These are phyloP conservation scores for Furcasterigmium sp. DNA, from an alignment of 2,329 filamentous ascomycete species.

Conservation along the genomic window DNA sequence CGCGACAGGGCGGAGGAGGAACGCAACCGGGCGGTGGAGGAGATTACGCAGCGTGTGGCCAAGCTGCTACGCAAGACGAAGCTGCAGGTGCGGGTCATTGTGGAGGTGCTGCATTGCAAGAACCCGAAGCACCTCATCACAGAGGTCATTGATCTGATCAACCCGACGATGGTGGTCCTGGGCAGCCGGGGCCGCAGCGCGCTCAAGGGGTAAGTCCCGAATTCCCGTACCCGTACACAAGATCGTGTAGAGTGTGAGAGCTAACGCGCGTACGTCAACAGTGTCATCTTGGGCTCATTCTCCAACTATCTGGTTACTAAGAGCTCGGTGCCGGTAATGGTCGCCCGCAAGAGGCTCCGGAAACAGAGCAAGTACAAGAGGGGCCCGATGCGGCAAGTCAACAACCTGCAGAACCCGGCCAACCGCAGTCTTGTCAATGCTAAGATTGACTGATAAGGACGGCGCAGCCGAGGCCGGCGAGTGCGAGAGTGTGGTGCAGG, in stretches of 20 bases:
- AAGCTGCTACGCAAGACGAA: slow-evolving; percentile 84
- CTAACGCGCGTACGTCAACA: slow-evolving; percentile 34
- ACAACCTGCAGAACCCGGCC: slow-evolving; percentile 70
- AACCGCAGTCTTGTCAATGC: slow-evolving; percentile 64
- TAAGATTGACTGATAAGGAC: slow-evolving; percentile 58
- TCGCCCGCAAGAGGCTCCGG: slow-evolving; percentile 81
- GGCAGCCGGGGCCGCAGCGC: slow-evolving; percentile 88
- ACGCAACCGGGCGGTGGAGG: slow-evolving; percentile 71
- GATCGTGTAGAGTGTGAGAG: neutral
- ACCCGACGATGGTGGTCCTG: slow-evolving; percentile 87
- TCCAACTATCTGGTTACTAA: slow-evolving; percentile 97
- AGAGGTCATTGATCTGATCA: slow-evolving; percentile 91
- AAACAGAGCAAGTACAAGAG: slow-evolving; percentile 82
- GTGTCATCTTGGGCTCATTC: slow-evolving; percentile 91
- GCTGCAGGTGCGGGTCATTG: slow-evolving; percentile 85
- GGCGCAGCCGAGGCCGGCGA: no score
- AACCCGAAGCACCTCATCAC: slow-evolving; percentile 94
- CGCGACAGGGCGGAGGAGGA: slow-evolving; percentile 67
- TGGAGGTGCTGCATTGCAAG: slow-evolving; percentile 98
- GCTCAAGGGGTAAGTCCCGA: slow-evolving; percentile 72
- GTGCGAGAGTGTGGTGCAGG: no score
- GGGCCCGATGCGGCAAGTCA: slow-evolving; percentile 67
- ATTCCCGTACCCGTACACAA: neutral
- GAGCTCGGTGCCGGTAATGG: slow-evolving; percentile 96
- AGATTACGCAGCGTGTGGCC: slow-evolving; percentile 80